Base-by-base conservation (phyloP, 108 stramenopile species). In the Stephanodiscus triporus region DNA sequence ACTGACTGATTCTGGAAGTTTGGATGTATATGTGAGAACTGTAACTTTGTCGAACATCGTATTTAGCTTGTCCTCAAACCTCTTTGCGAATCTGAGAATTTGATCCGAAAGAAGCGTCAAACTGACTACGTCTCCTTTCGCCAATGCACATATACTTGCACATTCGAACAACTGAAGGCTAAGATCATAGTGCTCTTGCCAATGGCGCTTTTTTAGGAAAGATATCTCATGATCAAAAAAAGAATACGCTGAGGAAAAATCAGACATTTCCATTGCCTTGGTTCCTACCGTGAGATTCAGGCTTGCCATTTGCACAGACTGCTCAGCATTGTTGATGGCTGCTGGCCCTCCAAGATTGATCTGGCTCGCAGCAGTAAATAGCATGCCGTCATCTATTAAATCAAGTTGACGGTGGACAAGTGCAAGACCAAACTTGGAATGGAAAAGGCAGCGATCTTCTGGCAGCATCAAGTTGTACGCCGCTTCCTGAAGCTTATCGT, bases 401-500 rank as follows among this genome's bases (percentile, higher is more conserved):
- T 54, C 30, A 1, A 47, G 22, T 7, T 50, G 11, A 3, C 48
- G 50, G 5, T 53, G 26, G 4, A 47, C 36, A 0, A 63, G 55
- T 47, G 63, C 36, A 73, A 49, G 34, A 13, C 73, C 73, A 58
- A 60, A 66, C 23, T 59, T 26, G 42, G 45, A 66, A 47, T 75
- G 73, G 38, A 47, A 47, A 17, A 75, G 14, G 42, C 45, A 66
- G 16, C 65, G 64, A 20, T 75, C 57, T 45, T 66, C 57, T 8
- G 34, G 24, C 23, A 24, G n/a, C 4, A 77, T 77, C 70, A 77
- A 45, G 63, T 71, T 40, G 17, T 77, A 77, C 11, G 70, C 70
- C 6, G 76, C 76, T 32, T 77, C 71, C 37, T 77, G 76, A 0
- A 77, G 34, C 26, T 65, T 62, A 43, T 73, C 73, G 42, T 73